A percentile compares a stretch with the other conserved stretches of the same genome.
Evolutionary conservation across 2,329 filamentous ascomycete species (phyloP).

Genomic region (Claviceps sp.): DNA sequence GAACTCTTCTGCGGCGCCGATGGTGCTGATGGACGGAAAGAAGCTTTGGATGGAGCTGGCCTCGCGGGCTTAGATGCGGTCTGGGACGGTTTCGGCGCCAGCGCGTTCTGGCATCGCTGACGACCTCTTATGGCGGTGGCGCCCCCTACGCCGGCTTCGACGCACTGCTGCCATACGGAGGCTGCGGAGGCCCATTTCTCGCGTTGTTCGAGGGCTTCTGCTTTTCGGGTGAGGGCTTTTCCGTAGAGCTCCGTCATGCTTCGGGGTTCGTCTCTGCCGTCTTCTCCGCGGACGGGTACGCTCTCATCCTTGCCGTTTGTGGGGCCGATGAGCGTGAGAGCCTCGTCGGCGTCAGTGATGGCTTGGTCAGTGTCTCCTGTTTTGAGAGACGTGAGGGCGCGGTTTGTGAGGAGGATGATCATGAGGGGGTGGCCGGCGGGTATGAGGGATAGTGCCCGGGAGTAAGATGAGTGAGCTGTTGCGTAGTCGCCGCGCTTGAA

Average conservation of each 20-base stretch:
- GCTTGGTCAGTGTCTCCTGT: slow-evolving; percentile 84
- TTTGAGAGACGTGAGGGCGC: slow-evolving; percentile 79
- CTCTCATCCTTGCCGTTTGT: slow-evolving; percentile 67
- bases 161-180: slow-evolving; percentile 65
- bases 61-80: slow-evolving; percentile 16
- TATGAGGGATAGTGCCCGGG: slow-evolving; percentile 58
- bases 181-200: slow-evolving; percentile 85
- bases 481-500: slow-evolving; percentile 93
- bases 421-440: slow-evolving; percentile 69
- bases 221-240: slow-evolving; percentile 87
- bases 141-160: slow-evolving; percentile 78
- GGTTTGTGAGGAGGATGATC: slow-evolving; percentile 85
- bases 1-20: slow-evolving; percentile 38
- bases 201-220: slow-evolving; percentile 88
- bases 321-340: slow-evolving; percentile 66
- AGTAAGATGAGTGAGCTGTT: slow-evolving; percentile 71
- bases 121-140: slow-evolving; percentile 71
- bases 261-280: slow-evolving; percentile 49
- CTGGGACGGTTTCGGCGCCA: slow-evolving; percentile 51
- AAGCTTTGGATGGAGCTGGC: slow-evolving; percentile 26
- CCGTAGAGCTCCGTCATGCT: slow-evolving; percentile 90
- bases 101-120: slow-evolving; percentile 76
- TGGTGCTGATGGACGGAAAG: slow-evolving; percentile 23
- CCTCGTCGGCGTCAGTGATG: slow-evolving; percentile 70
- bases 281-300: slow-evolving; percentile 51